phyloP scores from a whole-genome alignment of 495 filamentous ascomycete species.

The Tricharina praecox region DNA sequence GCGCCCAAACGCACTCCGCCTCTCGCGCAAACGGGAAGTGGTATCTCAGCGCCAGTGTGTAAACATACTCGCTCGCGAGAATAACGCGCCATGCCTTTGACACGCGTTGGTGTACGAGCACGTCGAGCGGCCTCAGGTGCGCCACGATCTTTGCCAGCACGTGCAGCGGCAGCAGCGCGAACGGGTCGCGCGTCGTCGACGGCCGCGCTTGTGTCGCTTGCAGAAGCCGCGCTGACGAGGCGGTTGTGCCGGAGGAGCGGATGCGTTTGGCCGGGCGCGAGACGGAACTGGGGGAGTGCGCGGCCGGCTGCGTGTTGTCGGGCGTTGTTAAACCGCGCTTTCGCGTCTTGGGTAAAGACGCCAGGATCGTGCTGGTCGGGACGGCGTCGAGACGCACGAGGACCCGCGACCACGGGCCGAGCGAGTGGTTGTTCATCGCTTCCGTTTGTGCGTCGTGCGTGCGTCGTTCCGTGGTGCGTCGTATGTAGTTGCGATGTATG shows the following conservation, averaged over 20 bases:
- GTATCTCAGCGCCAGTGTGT: conserved; percentile 17
- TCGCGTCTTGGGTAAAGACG: background rate
- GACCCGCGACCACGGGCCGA: background rate
- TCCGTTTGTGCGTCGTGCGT: no score
- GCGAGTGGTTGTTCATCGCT: no score
- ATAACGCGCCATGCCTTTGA: conserved; percentile 13
- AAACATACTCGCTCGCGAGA: conserved; percentile 16
- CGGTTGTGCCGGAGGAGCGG: background rate
- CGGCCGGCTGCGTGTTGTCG: background rate
- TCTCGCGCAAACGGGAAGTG: conserved; percentile 19
- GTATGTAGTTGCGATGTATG: no score
- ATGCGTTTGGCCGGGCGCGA: background rate
- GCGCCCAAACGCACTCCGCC: conserved; percentile 2
- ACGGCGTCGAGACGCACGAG: background rate
- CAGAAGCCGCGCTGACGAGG: background rate
- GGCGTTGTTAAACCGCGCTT: background rate
- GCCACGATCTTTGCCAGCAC: conserved; percentile 18
- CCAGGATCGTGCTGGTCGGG: background rate
- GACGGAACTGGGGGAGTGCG: background rate
- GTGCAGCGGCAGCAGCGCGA: conserved; percentile 11
- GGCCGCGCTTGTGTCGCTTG: background rate
- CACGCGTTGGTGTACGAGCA: conserved; percentile 18
- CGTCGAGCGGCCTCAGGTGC: conserved; percentile 16
- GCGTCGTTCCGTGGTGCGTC: no score
- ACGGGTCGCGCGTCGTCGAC: conserved; percentile 8